Percentiles rank a stretch among this genome's conserved stretches.
Conservation (phyloP, 495 filamentous ascomycete species). For the Penicillium paradoxum region DNA sequence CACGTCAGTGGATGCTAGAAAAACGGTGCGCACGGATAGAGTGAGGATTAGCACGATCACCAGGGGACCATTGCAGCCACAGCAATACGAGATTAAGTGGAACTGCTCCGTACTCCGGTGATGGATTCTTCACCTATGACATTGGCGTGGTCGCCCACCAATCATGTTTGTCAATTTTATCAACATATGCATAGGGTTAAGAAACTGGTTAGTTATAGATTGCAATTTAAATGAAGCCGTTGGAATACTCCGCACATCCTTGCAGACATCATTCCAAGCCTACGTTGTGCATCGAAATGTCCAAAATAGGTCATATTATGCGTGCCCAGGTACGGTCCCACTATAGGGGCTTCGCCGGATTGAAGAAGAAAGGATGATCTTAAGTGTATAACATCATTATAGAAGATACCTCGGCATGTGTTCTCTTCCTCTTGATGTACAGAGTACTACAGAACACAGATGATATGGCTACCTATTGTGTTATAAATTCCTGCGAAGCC, state of each 20-base stretch:
- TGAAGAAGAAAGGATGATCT: background rate
- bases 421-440: background rate
- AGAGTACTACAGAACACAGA: no score
- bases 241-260: background rate
- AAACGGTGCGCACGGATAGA: background rate
- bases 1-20: background rate
- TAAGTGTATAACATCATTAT: background rate
- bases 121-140: background rate
- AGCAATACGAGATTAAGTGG: background rate
- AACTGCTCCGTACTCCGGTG: background rate
- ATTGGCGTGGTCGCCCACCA: background rate
- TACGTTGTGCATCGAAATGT: background rate
- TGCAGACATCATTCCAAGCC: background rate
- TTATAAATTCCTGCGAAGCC: no score
- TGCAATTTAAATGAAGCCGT: background rate
- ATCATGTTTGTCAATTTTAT: background rate
- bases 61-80: background rate
- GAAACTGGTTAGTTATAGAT: background rate
- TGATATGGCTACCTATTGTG: no score
- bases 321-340: background rate
- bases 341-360: background rate
- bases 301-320: background rate
- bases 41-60: background rate
- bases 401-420: background rate
- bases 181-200: background rate